Evolutionary conservation across 2,329 filamentous ascomycete genomes (phyloP).

Genomic region (Hymenoscyphus salicellus): DNA sequence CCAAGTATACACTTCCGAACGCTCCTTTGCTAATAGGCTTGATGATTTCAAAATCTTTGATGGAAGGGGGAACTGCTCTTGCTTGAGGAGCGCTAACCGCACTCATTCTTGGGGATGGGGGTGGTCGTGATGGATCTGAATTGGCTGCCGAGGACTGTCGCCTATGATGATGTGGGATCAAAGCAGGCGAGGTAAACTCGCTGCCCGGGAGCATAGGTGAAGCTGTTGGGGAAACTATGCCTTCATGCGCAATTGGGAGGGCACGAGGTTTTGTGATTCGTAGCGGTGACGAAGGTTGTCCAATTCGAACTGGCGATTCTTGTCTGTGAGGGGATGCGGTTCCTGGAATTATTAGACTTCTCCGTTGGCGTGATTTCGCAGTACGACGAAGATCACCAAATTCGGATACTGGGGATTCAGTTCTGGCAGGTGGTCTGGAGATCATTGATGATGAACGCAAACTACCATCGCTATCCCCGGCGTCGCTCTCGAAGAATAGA

Average conservation of each 20-base stretch:
- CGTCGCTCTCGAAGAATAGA: conserved; percentile 78
- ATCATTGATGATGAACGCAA: conserved; percentile 74
- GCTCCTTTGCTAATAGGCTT: conserved; percentile 99
- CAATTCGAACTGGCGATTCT: conserved; percentile 77
- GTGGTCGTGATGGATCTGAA: conserved; percentile 61
- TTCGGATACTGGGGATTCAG: conserved; percentile 88
- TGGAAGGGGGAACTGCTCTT: conserved; percentile 86
- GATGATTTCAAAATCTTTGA: conserved; percentile 99
- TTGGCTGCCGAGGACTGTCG: conserved; percentile 89
- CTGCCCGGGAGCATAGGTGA: conserved; percentile 82
- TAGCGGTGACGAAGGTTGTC: conserved; percentile 78
- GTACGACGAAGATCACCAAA: conserved; percentile 72
- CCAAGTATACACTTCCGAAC: conserved; percentile 95
- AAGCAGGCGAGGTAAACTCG: conserved; percentile 74
- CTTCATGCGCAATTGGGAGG: conserved; percentile 58
- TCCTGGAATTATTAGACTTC: conserved; percentile 79
- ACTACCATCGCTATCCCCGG: conserved; percentile 82
- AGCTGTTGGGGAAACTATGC: conserved; percentile 76
- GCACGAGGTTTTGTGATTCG: conserved; percentile 78
- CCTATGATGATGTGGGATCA: conserved; percentile 68
- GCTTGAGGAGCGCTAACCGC: conserved; percentile 77
- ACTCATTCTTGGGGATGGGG: conserved; percentile 77
- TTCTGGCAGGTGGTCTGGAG: conserved; percentile 64
- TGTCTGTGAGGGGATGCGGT: conserved; percentile 78
- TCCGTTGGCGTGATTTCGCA: conserved; percentile 75